Evolutionary conservation across 2,329 filamentous ascomycete genomes (phyloP).

Genomic region (Fusarium sp.): DNA sequence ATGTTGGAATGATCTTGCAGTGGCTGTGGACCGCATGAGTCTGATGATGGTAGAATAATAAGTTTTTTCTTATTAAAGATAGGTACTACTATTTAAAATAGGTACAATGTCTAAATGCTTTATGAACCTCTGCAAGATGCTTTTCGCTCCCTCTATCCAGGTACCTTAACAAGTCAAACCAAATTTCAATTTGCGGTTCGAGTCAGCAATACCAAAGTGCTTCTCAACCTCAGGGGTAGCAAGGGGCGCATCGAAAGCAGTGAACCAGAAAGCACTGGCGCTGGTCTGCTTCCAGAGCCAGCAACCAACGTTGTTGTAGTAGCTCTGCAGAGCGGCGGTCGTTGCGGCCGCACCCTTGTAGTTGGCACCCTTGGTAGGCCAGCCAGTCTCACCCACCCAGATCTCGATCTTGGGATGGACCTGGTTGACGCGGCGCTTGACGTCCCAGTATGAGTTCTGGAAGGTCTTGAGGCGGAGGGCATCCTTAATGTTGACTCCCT

Average conservation of each 20-base stretch:
- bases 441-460: constrained; percentile 38
- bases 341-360: constrained; percentile 36
- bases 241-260: constrained; percentile 35
- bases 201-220: constrained; percentile 40
- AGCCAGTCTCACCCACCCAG: constrained; percentile 43
- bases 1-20: too few relatives aligned
- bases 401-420: constrained; percentile 35
- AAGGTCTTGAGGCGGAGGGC: constrained; percentile 42
- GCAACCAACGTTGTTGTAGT: constrained; percentile 40
- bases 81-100: neutral
- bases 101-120: neutral
- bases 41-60: neutral
- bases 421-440: constrained; percentile 36
- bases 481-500: constrained; percentile 40
- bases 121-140: neutral
- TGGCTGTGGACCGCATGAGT: accelerated
- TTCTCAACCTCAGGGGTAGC: constrained; percentile 41
- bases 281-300: constrained; percentile 37
- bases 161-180: constrained; percentile 32
- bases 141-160: neutral
- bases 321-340: constrained; percentile 26
- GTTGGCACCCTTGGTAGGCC: constrained; percentile 38
- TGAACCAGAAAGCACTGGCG: constrained; percentile 42
- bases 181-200: constrained; percentile 42
- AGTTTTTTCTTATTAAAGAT: neutral